Conservation (phyloP, 2,329 filamentous ascomycete species). For the Diaporthe longicolla region DNA sequence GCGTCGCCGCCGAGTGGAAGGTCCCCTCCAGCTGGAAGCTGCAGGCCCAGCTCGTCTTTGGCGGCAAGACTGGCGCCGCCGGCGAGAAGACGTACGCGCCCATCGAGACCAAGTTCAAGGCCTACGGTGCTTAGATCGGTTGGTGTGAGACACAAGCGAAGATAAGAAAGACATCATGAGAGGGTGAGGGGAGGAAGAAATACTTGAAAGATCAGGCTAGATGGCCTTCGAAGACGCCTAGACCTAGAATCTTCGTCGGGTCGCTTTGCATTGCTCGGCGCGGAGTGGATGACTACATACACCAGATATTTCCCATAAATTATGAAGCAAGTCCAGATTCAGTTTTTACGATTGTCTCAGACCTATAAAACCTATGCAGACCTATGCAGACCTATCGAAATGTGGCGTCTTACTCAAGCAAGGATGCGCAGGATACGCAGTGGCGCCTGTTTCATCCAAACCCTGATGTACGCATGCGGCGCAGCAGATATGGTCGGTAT, state of each 20-base stretch:
- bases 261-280: conserved; percentile 25
- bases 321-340: background rate
- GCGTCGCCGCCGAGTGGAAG: conserved; percentile 78
- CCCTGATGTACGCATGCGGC: background rate
- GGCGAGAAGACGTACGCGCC: conserved; percentile 76
- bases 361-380: background rate
- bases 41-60: conserved; percentile 88
- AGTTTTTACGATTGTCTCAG: background rate
- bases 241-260: conserved; percentile 23
- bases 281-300: conserved; percentile 14
- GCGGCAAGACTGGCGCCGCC: conserved; percentile 69
- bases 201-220: conserved; percentile 21
- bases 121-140: conserved; percentile 65
- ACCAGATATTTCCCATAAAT: conserved; percentile 15
- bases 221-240: conserved; percentile 24
- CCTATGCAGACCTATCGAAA: background rate
- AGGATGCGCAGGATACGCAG: background rate
- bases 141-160: background rate
- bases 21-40: conserved; percentile 82
- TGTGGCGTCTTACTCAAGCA: background rate
- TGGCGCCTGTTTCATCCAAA: background rate
- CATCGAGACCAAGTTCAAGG: conserved; percentile 77
- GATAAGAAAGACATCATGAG: background rate
- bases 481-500: too few relatives aligned
- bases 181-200: background rate